Evolutionary conservation across 2,329 filamentous ascomycete genomes (phyloP).

Genomic region (Trichoderma sp.): DNA sequence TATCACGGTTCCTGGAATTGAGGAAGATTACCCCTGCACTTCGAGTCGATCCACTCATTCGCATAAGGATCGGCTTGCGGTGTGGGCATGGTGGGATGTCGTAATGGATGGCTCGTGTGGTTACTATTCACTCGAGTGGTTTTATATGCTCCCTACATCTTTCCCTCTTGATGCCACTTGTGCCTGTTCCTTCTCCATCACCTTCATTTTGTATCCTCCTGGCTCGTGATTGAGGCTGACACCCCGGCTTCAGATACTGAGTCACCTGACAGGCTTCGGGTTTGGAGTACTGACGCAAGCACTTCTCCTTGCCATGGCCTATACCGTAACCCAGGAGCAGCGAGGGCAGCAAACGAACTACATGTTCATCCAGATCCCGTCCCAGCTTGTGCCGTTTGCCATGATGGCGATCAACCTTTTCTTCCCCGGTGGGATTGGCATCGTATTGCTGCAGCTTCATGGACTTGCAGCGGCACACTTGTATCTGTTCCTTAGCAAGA

Average conservation of each 20-base stretch:
- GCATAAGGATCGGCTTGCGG: slow-evolving; percentile 65
- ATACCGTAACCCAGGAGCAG: slow-evolving; percentile 85
- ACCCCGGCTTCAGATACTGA: slow-evolving; percentile 31
- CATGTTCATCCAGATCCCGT: slow-evolving; percentile 80
- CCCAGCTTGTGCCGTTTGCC: slow-evolving; percentile 77
- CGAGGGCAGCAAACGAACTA: slow-evolving; percentile 74
- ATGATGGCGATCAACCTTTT: slow-evolving; percentile 77
- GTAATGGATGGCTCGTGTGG: slow-evolving; percentile 69
- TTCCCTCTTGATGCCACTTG: background rate
- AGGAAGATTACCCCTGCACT: slow-evolving; percentile 77
- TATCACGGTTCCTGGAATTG: slow-evolving; percentile 83
- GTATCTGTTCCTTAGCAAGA: slow-evolving; percentile 83
- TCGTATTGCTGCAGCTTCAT: slow-evolving; percentile 64
- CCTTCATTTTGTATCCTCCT: background rate
- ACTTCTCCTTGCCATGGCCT: slow-evolving; percentile 76
- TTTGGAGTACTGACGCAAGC: slow-evolving; percentile 56
- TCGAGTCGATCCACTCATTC: slow-evolving; percentile 63
- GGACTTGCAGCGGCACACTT: slow-evolving; percentile 88
- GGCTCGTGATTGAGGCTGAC: slow-evolving; percentile 25
- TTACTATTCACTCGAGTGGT: slow-evolving; percentile 61
- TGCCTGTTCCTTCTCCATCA: background rate
- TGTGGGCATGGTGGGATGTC: slow-evolving; percentile 76
- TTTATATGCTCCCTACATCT: slow-evolving; percentile 64
- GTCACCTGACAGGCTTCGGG: slow-evolving; percentile 36
- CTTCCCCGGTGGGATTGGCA: slow-evolving; percentile 55